Evolutionary conservation across 1,139 yeast genomes (phyloP).

Genomic region (Kurtzmaniella quercitrusa): DNA sequence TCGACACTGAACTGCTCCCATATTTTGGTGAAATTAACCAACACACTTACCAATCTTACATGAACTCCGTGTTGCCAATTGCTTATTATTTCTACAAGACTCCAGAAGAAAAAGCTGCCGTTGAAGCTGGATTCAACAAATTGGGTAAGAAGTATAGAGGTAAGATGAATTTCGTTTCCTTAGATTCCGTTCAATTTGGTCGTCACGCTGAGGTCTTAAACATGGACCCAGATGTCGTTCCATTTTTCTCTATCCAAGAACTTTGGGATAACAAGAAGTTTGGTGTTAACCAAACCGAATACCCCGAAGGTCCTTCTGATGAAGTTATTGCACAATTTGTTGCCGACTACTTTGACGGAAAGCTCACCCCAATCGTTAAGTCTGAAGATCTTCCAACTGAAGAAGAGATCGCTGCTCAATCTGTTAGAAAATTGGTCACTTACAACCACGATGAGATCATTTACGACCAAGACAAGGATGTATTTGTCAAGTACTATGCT

Average conservation of each 20-base stretch:
- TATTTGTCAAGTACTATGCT: constrained; percentile 90
- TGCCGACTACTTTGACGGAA: constrained; percentile 58
- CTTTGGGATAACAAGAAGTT: constrained; percentile 63
- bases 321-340: constrained; percentile 56
- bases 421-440: constrained; percentile 80
- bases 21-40: constrained; percentile 89
- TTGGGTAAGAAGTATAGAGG: constrained; percentile 79
- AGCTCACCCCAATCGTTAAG: constrained; percentile 69
- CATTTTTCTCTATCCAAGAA: constrained; percentile 88
- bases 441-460: constrained; percentile 73
- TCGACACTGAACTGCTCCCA: constrained; percentile 72
- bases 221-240: constrained; percentile 77
- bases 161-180: constrained; percentile 78
- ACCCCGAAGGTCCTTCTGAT: constrained; percentile 39
- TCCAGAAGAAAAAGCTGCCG: constrained; percentile 60
- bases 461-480: constrained; percentile 71
- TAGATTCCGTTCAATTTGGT: constrained; percentile 79
- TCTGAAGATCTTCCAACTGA: constrained; percentile 77
- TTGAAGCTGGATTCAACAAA: constrained; percentile 48
- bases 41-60: constrained; percentile 71
- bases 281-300: constrained; percentile 51
- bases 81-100: constrained; percentile 82
- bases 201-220: constrained; percentile 86
- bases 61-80: constrained; percentile 69
- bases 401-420: constrained; percentile 63